Evolutionary conservation across 176 grass and related monocot species (phyloP).

Genomic region (Raddia guianensis): DNA sequence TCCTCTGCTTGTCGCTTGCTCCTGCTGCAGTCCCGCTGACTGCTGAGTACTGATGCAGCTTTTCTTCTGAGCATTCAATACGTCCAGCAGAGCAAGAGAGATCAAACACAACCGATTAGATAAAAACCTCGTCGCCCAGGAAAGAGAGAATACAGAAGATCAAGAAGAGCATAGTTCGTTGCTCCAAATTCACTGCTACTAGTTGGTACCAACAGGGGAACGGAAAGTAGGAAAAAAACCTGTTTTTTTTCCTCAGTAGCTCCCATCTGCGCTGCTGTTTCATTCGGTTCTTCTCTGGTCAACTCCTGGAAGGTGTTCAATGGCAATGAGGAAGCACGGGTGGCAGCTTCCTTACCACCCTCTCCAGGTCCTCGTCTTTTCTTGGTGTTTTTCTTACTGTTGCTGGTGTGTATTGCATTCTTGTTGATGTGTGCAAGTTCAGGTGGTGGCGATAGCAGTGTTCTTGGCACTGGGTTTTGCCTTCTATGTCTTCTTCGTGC

Average conservation of each 20-base stretch:
- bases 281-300: neutral
- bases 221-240: neutral
- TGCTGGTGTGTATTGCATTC: neutral
- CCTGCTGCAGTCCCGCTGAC: neutral
- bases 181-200: neutral
- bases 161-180: neutral
- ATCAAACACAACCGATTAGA: neutral
- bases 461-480: slow-evolving; percentile 78
- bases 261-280: neutral
- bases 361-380: slow-evolving; percentile 56
- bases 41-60: neutral
- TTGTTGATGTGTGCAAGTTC: slow-evolving; percentile 32
- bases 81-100: neutral
- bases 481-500: slow-evolving; percentile 85
- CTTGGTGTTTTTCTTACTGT: slow-evolving; percentile 4
- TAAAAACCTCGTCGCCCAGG: too few relatives aligned
- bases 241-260: neutral
- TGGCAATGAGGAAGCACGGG: slow-evolving; percentile 76
- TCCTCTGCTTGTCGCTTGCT: neutral
- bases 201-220: neutral
- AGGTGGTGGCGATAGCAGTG: slow-evolving; percentile 85
- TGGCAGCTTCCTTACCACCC: slow-evolving; percentile 91
- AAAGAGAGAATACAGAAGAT: neutral
- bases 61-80: slow-evolving; percentile 27
- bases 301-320: neutral